phyloP scores from a whole-genome alignment of 148 eudicot genomes.

The Camellia granthamiana region DNA sequence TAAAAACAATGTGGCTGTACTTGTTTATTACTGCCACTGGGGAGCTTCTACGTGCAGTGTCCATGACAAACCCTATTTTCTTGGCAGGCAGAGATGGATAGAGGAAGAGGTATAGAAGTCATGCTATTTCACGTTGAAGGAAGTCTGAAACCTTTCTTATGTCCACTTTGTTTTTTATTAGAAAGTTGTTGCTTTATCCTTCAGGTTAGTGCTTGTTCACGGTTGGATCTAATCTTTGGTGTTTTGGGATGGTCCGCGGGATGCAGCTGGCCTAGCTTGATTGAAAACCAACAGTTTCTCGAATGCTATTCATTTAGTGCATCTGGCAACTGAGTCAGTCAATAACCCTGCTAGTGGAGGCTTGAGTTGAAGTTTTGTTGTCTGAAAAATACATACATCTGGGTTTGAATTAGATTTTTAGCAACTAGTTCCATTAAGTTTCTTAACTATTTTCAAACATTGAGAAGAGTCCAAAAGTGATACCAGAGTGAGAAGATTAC shows the following conservation, averaged over 20 bases:
- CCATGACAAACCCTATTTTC: neutral
- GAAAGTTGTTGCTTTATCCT: neutral
- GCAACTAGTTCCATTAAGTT: slow-evolving; percentile 10
- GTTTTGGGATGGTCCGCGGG: slow-evolving; percentile 93
- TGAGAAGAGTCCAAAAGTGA: too few species aligned
- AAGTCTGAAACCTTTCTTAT: neutral
- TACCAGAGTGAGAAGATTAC: too few species aligned
- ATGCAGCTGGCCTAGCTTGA: slow-evolving; percentile 73
- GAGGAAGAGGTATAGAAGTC: slow-evolving; percentile 67
- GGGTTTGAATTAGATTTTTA: slow-evolving; percentile 9
- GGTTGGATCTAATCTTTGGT: slow-evolving; percentile 64
- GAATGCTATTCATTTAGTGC: slow-evolving; percentile 37
- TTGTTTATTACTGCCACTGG: neutral
- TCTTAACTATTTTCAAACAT: slow-evolving; percentile 16
- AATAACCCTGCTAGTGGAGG: slow-evolving; percentile 18
- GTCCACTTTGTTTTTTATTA: neutral
- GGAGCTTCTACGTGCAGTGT: neutral
- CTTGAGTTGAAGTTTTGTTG: slow-evolving; percentile 45
- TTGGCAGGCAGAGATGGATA: slow-evolving; percentile 78
- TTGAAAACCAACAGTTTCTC: slow-evolving; percentile 35
- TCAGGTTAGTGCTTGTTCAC: slow-evolving; percentile 72
- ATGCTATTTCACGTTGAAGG: slow-evolving; percentile 89
- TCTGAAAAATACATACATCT: slow-evolving; percentile 1
- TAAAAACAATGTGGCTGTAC: neutral
- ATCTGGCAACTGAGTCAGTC: neutral